phyloP scores from a whole-genome alignment of 345 rosid species.

The Citrus sp. region DNA sequence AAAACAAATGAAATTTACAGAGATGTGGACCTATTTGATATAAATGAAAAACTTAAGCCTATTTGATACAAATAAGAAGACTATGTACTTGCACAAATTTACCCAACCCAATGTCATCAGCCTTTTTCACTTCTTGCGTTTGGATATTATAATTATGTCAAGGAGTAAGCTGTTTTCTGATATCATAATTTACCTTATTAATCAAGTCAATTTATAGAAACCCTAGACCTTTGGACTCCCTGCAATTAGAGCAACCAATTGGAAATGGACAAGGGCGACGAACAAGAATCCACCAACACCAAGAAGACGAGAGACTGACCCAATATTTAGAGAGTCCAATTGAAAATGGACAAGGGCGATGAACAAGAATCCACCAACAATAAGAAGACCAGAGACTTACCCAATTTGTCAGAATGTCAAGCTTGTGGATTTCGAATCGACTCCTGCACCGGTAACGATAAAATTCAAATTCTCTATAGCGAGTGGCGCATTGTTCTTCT shows the following conservation, averaged over 20 bases:
- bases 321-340: neutral
- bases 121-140: too few relatives aligned
- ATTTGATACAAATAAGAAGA: too few relatives aligned
- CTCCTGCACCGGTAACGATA: slow-evolving; percentile 28
- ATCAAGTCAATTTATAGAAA: neutral
- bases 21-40: neutral
- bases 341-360: neutral
- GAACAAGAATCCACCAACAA: neutral
- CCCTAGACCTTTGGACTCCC: neutral
- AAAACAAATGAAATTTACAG: too few relatives aligned
- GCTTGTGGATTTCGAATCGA: slow-evolving; percentile 51
- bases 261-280: neutral
- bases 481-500: slow-evolving; percentile 57
- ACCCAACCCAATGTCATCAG: neutral
- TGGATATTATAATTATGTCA: too few relatives aligned
- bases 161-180: too few relatives aligned
- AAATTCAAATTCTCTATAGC: slow-evolving; percentile 44
- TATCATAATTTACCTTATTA: too few relatives aligned
- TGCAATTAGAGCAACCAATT: neutral
- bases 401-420: slow-evolving; percentile 54
- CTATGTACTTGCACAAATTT: too few relatives aligned
- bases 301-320: neutral
- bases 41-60: too few relatives aligned
- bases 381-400: slow-evolving; percentile 51
- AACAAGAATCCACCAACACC: neutral